phyloP scores from a whole-genome alignment of 2,329 filamentous ascomycete genomes.

The Paecilomyces niveus region DNA sequence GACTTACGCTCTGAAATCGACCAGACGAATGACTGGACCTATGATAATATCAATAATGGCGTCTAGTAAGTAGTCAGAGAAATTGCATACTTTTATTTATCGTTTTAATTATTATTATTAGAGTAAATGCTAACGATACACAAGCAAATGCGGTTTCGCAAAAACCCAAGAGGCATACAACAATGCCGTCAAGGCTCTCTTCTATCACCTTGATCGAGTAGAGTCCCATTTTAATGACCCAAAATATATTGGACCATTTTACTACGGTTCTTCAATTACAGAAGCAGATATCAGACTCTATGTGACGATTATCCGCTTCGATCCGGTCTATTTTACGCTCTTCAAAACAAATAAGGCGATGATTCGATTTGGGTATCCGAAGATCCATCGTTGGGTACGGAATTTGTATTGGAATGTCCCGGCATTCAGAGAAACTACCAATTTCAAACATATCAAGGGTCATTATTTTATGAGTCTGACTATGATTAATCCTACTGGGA shows the following conservation, averaged over 20 bases:
- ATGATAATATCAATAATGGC: neutral
- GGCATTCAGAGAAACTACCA: neutral
- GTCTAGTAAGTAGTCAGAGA: neutral
- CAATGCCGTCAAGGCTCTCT: neutral
- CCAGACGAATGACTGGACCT: neutral
- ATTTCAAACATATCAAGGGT: neutral
- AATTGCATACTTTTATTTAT: no score
- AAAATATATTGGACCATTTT: neutral
- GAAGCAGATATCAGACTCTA: neutral
- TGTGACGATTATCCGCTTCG: neutral
- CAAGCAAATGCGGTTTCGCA: neutral
- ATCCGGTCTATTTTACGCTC: neutral
- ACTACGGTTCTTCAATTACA: neutral
- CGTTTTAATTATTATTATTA: no score
- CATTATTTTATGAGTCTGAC: neutral
- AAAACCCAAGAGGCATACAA: neutral
- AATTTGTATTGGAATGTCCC: neutral
- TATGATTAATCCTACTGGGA: neutral
- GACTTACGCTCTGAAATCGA: neutral
- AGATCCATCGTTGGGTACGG: neutral
- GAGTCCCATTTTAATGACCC: neutral
- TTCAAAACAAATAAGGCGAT: neutral
- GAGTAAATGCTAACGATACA: neutral
- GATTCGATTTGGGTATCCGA: neutral
- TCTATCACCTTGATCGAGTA: neutral